Conservation (phyloP, 108 stramenopile genomes). For the Skeletonema potamos region DNA sequence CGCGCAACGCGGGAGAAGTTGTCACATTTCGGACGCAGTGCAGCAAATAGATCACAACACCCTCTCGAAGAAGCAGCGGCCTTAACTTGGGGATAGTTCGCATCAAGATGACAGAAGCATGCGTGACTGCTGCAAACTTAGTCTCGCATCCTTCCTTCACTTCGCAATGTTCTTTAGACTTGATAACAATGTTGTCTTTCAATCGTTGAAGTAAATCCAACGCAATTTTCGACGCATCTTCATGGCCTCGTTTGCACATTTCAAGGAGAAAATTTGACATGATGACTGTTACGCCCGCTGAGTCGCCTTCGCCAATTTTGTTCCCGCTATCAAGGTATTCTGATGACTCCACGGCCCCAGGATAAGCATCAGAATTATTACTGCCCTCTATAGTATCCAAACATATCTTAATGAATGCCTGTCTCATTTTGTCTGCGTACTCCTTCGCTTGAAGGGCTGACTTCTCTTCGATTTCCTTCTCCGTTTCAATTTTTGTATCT, state of each 20-base stretch:
- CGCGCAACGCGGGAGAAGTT: constrained; percentile 16
- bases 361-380: not conserved
- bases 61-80: constrained; percentile 53
- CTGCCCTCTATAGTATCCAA: constrained; percentile 32
- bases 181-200: constrained; percentile 32
- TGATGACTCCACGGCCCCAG: constrained; percentile 4
- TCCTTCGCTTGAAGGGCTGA: constrained; percentile 27
- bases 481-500: constrained; percentile 21
- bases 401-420: constrained; percentile 11
- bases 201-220: constrained; percentile 43
- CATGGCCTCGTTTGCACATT: constrained; percentile 53
- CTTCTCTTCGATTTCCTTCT: constrained; percentile 42
- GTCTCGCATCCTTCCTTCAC: constrained; percentile 39
- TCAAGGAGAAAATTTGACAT: constrained; percentile 73
- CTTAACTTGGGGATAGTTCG: constrained; percentile 68
- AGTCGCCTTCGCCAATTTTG: constrained; percentile 42
- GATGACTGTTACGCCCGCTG: constrained; percentile 70
- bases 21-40: constrained; percentile 51
- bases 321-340: constrained; percentile 14
- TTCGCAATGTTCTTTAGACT: constrained; percentile 33
- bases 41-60: constrained; percentile 49
- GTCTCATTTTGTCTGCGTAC: constrained; percentile 38
- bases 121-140: constrained; percentile 59
- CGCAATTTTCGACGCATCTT: constrained; percentile 46
- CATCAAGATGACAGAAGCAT: constrained; percentile 68